Base-by-base conservation (phyloP, 2,329 filamentous ascomycete genomes). In the Penicillium capsulatum region DNA sequence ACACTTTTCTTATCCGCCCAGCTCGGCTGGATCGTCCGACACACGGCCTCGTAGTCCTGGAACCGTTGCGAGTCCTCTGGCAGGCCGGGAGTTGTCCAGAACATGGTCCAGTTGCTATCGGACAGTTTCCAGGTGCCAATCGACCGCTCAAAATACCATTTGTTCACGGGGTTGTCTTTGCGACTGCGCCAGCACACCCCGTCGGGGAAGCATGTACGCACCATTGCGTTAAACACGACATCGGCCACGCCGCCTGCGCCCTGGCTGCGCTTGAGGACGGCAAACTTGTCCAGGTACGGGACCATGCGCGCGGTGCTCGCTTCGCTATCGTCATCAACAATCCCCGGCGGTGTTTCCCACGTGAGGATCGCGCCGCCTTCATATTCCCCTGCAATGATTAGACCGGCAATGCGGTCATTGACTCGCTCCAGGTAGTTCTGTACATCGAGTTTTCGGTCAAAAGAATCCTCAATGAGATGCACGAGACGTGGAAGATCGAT, bases 91-190 rank as follows among this genome's bases (percentile, higher is more conserved):
- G 85, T 92, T 2, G 92, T 98, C 90, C 92, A 98, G 59, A 98
- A 98, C 89, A 97, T 96, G 3, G 89, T 88, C 92, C 92, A 98
- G 53, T 90, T 83, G 31, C 79, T 86, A n/a, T 78, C 80, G 1
- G 77, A 74, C 26, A 98, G 68, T 67, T 94, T 92, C 75, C 83
- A 85, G 2, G 83, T 90, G 0, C 92, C 92, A 33, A 78, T 71
- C 2, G 86, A 87, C 33, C 92, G 76, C 67, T 98, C 92, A 67
- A 97, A 96, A 64, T 98, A 98, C 92, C 92, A 98, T 62, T 96
- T 96, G 61, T 98, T 98, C 3, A 98, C 92, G 0, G 90, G 91
- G 59, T 98, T 97, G 60, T 90, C 80, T 58, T 84, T 84, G 36
- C 92, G 75, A 60, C 86, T 94, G 40, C 90, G 76, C 92, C 92